Conservation (phyloP, 148 eudicot genomes). For the Rhododendron vialii region DNA sequence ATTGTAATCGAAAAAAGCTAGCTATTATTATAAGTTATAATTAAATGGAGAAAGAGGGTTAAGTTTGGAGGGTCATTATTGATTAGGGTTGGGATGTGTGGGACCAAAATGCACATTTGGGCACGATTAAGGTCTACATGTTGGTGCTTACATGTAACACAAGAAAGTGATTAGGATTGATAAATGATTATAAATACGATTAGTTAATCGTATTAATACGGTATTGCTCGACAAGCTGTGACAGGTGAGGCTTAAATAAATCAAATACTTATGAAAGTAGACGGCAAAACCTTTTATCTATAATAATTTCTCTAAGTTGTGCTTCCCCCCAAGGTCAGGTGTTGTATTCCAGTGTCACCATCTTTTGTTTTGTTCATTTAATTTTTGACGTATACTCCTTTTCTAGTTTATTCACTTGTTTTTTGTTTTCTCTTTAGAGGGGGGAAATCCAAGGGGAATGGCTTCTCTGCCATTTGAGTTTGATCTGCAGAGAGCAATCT, state of each 20-base stretch:
- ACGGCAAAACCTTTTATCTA: not conserved
- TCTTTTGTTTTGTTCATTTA: constrained; percentile 36
- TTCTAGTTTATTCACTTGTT: not conserved
- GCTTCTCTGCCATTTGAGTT: too few species aligned
- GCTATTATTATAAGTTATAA: not conserved
- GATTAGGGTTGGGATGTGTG: constrained; percentile 15
- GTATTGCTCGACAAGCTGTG: constrained; percentile 64
- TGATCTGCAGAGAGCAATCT: not conserved
- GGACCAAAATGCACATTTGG: constrained; percentile 33
- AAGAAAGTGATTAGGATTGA: constrained; percentile 32
- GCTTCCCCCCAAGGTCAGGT: constrained; percentile 5
- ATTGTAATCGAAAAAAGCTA: not conserved
- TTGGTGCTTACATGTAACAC: constrained; percentile 41
- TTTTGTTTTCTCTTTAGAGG: not conserved
- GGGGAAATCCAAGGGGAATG: not conserved
- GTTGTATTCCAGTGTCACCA: constrained; percentile 42
- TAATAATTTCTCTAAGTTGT: not conserved
- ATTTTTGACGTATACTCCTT: constrained; percentile 17
- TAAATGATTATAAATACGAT: constrained; percentile 18
- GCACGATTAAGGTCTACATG: constrained; percentile 36
- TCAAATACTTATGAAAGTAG: constrained; percentile 10
- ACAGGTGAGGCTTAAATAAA: constrained; percentile 27
- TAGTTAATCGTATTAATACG: constrained; percentile 22
- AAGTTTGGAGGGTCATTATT: constrained; percentile 18
- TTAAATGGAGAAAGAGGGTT: not conserved